phyloP scores from a whole-genome alignment of 2,329 filamentous ascomycete species.

The Colletotrichum godetiae region DNA sequence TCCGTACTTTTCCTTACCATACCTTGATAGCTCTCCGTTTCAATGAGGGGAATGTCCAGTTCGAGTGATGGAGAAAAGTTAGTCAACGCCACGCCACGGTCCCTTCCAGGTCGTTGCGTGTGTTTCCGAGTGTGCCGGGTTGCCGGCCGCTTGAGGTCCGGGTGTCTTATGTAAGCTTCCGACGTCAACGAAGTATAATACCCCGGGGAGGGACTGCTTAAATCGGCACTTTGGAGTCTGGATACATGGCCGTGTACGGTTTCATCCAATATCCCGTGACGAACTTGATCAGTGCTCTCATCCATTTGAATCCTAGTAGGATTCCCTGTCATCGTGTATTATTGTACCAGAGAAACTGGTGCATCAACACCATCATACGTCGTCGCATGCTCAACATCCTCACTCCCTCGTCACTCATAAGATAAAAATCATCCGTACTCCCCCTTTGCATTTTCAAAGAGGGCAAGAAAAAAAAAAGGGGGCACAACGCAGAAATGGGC shows the following conservation, averaged over 20 bases:
- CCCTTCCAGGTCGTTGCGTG: not conserved
- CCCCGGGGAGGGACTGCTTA: not conserved
- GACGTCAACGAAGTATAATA: not conserved
- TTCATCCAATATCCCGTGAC: not conserved
- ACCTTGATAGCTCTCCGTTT: not conserved
- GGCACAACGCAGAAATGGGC: slow-evolving; percentile 43
- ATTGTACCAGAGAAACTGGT: not conserved
- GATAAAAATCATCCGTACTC: too few relatives aligned
- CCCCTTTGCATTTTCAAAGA: too few relatives aligned
- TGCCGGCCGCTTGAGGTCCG: not conserved
- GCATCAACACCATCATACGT: not conserved
- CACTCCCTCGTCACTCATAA: not conserved
- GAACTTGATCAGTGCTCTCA: not conserved
- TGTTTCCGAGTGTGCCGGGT: not conserved
- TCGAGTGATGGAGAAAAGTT: not conserved
- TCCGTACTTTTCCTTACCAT: too few relatives aligned
- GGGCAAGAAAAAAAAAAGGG: too few relatives aligned
- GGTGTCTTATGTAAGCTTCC: slow-evolving; percentile 18
- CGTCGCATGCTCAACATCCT: not conserved
- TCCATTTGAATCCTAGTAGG: too few relatives aligned
- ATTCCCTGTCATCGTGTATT: too few relatives aligned
- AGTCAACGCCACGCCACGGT: not conserved
- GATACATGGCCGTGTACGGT: not conserved
- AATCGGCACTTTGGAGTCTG: too few relatives aligned
- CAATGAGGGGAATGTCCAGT: not conserved